Conservation (phyloP, 768 basidiomycete species). For the Pholiota microspora region DNA sequence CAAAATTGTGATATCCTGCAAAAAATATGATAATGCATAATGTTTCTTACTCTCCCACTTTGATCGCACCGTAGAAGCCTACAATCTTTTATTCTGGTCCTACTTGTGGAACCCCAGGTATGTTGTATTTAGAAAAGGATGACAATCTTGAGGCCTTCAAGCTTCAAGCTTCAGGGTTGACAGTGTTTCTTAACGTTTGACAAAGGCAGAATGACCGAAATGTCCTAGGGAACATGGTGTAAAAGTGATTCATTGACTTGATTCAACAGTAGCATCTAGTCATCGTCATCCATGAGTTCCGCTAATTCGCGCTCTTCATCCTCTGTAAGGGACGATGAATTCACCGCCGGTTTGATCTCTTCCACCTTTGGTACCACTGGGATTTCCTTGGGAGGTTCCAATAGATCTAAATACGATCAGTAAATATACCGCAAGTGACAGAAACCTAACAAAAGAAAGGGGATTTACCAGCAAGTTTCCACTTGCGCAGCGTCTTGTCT, state of each 20-base stretch:
- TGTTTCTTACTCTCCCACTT: too few relatives aligned
- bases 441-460: neutral
- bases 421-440: neutral
- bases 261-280: neutral
- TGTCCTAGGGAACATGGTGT: too few relatives aligned
- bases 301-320: slow-evolving; percentile 91
- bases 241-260: neutral
- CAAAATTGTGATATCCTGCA: too few relatives aligned
- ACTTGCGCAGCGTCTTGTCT: slow-evolving; percentile 85
- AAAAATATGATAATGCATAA: too few relatives aligned
- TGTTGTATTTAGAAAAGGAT: too few relatives aligned
- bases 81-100: too few relatives aligned
- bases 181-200: too few relatives aligned
- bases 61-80: too few relatives aligned
- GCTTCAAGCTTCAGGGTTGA: too few relatives aligned
- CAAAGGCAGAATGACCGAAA: too few relatives aligned
- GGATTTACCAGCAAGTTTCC: slow-evolving; percentile 66
- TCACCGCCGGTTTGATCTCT: slow-evolving; percentile 10
- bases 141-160: too few relatives aligned
- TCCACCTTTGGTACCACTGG: slow-evolving; percentile 6
- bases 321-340: slow-evolving; percentile 59
- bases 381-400: slow-evolving; percentile 27
- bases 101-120: too few relatives aligned
- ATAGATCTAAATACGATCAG: slow-evolving; percentile 31
- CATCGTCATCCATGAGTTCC: slow-evolving; percentile 53